Conservation (phyloP, 352 stramenopile genomes). For the Phytophthora vignae region DNA sequence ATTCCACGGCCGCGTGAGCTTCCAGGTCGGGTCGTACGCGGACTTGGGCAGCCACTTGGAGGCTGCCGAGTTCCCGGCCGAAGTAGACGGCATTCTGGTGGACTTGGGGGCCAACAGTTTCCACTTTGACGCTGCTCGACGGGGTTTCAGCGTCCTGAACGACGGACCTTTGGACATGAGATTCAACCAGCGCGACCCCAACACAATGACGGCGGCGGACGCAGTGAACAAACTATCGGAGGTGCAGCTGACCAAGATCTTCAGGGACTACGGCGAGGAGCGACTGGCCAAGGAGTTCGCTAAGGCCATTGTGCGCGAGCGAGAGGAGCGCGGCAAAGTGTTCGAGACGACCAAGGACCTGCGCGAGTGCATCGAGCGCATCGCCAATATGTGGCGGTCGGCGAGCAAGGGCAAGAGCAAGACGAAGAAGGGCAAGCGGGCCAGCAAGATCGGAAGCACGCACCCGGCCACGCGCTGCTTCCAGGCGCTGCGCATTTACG, state of each 20-base stretch:
- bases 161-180: constrained; percentile 86
- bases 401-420: constrained; percentile 18
- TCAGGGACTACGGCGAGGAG: constrained; percentile 76
- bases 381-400: constrained; percentile 74
- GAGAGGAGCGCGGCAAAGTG: constrained; percentile 52
- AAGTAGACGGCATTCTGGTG: constrained; percentile 77
- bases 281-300: constrained; percentile 81
- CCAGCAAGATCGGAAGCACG: constrained; percentile 36
- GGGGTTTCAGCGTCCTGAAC: constrained; percentile 78
- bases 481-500: constrained; percentile 81
- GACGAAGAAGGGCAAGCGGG: constrained; percentile 35
- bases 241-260: constrained; percentile 81
- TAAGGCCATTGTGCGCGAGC: constrained; percentile 78
- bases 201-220: constrained; percentile 55
- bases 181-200: constrained; percentile 58
- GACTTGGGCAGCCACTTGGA: constrained; percentile 55
- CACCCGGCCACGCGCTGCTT: constrained; percentile 84
- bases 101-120: constrained; percentile 87
- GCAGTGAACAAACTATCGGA: constrained; percentile 79
- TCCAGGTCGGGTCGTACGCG: constrained; percentile 68
- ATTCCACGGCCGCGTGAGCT: constrained; percentile 62
- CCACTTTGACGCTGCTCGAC: constrained; percentile 74
- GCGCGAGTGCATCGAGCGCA: constrained; percentile 78
- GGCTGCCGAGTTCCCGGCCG: constrained; percentile 45
- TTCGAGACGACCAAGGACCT: constrained; percentile 76